Evolutionary conservation across 371 early-diverging fungal species (phyloP).

Genomic region (Coemansia sp.): DNA sequence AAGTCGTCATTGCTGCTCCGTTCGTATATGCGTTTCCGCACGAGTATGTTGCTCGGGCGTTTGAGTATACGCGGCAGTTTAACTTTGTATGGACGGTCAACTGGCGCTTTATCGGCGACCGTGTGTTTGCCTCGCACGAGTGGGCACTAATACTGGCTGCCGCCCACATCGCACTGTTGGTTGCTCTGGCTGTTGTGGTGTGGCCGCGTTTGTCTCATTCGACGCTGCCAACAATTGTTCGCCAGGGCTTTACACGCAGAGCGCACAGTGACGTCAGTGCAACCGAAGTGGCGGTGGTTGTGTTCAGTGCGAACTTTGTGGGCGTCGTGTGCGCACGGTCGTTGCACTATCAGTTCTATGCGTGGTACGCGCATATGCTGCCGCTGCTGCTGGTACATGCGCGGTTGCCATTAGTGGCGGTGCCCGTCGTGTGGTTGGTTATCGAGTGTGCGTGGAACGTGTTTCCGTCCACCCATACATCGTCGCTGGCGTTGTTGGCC

Average conservation of each 20-base stretch:
- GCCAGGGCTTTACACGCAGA: not conserved
- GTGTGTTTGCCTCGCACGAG: constrained; percentile 61
- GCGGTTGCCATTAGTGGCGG: constrained; percentile 19
- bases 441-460: constrained; percentile 80
- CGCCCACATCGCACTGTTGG: constrained; percentile 62
- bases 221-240: constrained; percentile 6
- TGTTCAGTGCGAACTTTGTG: constrained; percentile 84
- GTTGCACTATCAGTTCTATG: constrained; percentile 93
- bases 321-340: constrained; percentile 86
- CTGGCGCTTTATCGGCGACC: constrained; percentile 80
- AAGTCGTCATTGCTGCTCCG: constrained; percentile 68
- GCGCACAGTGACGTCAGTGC: not conserved
- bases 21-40: constrained; percentile 63
- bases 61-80: constrained; percentile 85
- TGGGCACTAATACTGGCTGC: constrained; percentile 65
- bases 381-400: constrained; percentile 75
- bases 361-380: constrained; percentile 87
- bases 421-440: constrained; percentile 29
- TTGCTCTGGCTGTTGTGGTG: constrained; percentile 58
- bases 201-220: constrained; percentile 49
- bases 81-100: constrained; percentile 92
- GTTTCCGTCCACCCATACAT: constrained; percentile 65
- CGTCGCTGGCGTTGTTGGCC: constrained; percentile 57
- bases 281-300: constrained; percentile 46
- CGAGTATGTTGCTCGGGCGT: constrained; percentile 75